Evolutionary conservation across 768 basidiomycete genomes (phyloP), one percentile per base, ranked within the genome.

Genomic region (Suillus subalutaceus): DNA sequence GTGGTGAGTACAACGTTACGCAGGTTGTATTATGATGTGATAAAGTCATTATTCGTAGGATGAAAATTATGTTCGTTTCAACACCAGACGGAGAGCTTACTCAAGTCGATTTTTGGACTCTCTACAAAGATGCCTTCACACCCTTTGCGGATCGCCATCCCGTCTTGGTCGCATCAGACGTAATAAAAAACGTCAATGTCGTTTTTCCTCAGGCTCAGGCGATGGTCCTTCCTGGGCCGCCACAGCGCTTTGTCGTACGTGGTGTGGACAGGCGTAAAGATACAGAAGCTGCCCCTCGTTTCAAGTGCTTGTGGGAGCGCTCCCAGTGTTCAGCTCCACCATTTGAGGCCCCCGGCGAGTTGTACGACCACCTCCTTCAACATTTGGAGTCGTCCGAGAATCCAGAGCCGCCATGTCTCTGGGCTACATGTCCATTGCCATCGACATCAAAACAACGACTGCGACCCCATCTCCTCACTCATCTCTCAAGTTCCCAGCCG

Each of bases 21-120:
- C 52, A 23, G 23, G 30, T 38, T 57, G 26, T 8, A 16, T 38
- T 55, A n/a, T 30, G 23, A 59, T 4, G 30, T 8, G 26, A 59
- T 60, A 43, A 30, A 43, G 30, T 60, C 57, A 7, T 37, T 57
- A 7, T 50, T 41, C 23, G 30, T 72, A 96, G 97, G 97, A 97
- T 99, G 92, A 89, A 88, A 73, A 78, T 84, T n/a, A 91, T 94
- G 84, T 98, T 96, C 71, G 83, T 90, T 18, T 82, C 89, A 20
- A 89, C 90, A 67, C 77, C 89, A 2, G 88, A 91, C 4, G 88
- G 91, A 5, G 92, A 96, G 72, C 80, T 98, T 56, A 95, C 94
- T 1, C 97, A 99, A 77, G 94, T 97, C 41, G 90, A 93, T 64
- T 94, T 99, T 72, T 99, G 97, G 96, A 94, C 88, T 65, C 84